Evolutionary conservation across 139 green algal species (phyloP), one percentile per base, ranked within the genome.

Genomic region (Nannochloris sp.): DNA sequence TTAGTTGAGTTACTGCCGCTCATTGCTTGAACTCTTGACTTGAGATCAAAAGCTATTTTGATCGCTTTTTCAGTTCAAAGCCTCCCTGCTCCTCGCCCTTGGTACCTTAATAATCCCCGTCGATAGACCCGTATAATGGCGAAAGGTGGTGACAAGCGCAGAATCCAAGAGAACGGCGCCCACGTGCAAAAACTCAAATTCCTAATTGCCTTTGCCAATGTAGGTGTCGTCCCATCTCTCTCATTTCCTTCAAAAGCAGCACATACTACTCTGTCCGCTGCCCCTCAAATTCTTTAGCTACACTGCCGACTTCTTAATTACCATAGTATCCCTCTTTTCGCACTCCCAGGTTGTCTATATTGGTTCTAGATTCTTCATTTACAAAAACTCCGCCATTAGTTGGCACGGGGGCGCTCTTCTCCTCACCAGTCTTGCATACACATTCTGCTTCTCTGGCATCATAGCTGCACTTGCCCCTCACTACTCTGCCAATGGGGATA

Each of bases 141-240:
- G n/a, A 86, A 85, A 30, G 48, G 66, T 27, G 82, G 82, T 2
- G 82, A 87, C 19, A 91, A 91, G 61, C 81, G 81, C 44, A 75
- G 77, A 4, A 7, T 87, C 1, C 76, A 91, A 19, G 69, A 83
- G 34, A 92, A 92, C 36, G 24, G 23, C 0, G 67, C 60, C 9
- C 67, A 67, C 32, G 7, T 89, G 13, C 27, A 55, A 1, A 39
- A 39, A 6, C 58, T 88, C 2, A 47, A 51, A 0, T 39, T 77
- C 0, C 35, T 65, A 7, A 75, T 85, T 5, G 13, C 64, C 0
- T 46, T 72, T 2, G 69, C 80, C 0, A 61, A 84, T 24, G 71
- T 81, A 42, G 67, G 47, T 36, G 15, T 12, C 48, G 31, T 57
- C 7, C 19, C 14, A 19, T 33, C 48, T 33, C 19, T 3, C 48